Base-by-base conservation (phyloP, 1,284 basidiomycete genomes). In the Trametes sp. region DNA sequence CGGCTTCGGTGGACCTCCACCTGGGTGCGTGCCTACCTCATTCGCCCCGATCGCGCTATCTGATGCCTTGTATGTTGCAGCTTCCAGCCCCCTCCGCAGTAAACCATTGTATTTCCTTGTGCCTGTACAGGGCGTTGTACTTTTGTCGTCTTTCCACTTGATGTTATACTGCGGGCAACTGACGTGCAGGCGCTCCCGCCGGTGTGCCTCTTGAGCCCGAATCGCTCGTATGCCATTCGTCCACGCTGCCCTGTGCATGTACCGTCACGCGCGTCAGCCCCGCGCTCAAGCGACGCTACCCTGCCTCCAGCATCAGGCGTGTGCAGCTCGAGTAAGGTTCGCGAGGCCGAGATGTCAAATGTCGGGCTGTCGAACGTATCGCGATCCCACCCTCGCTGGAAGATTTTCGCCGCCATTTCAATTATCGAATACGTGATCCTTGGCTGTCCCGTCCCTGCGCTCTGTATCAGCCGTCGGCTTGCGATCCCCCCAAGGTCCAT, bases 1-100 rank as follows among this genome's bases (percentile, higher is more conserved):
- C 57, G 91, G 92, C 10, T 93, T 93, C 74, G 84, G 80, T 65
- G 92, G 89, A 7, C 90, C 92, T 65, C 93, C 94, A 70, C 93
- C 94, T 74, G 94, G 94, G 94, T 96, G 77, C 80, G 86, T 77
- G 31, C 14, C 33, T 24, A 1, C 38, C 16, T 11, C 8, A 11
- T 41, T 19, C 14, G 23, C 38, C 38, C 16, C 21, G 31, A 45
- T n/a, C 4, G 33, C 21, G n/a, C 36, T 16, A 29, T 33, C 57
- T 62, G 38, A 61, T 49, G 48, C 26, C 19, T 49, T n/a, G 50
- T 31, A 14, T 23, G 24, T 33, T 42, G 26, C 63, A 87, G 85
- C 36, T 87, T 87, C 82, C 85, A 87, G 73, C 84, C 84, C 44
- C 83, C 83, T n/a, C 84, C 75, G 41, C 74, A 75, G 64, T 74